Conservation (phyloP, 495 filamentous ascomycete genomes). For the Hypoxylon lienhwacheense region DNA sequence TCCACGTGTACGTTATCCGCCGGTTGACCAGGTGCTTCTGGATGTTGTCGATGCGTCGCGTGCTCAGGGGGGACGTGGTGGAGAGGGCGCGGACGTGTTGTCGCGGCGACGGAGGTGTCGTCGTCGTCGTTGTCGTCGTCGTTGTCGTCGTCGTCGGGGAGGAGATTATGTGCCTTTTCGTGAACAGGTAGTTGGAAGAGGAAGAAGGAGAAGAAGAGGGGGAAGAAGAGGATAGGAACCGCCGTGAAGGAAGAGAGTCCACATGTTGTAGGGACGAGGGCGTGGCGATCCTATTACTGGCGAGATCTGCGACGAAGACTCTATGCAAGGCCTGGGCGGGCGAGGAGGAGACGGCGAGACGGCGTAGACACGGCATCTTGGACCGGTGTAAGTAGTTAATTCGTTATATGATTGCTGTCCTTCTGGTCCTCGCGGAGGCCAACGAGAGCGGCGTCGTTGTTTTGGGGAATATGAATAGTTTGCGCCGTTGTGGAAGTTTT, state of each 20-base stretch:
- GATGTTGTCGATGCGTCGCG: conserved; percentile 9
- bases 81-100: conserved; percentile 25
- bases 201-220: conserved; percentile 17
- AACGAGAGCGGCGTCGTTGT: not conserved
- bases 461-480: too few species aligned
- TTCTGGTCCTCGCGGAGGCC: not conserved
- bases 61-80: conserved; percentile 16
- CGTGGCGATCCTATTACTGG: conserved; percentile 3
- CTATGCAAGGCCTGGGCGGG: conserved; percentile 35
- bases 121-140: not conserved
- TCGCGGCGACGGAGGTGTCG: not conserved
- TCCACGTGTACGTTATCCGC: conserved; percentile 54
- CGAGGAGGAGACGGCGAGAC: conserved; percentile 22
- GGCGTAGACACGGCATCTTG: conserved; percentile 28
- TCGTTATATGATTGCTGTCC: too few species aligned
- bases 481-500: too few species aligned
- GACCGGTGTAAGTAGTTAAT: too few species aligned
- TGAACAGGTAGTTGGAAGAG: conserved; percentile 3
- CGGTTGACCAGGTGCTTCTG: conserved; percentile 47
- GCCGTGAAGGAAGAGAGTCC: conserved; percentile 8
- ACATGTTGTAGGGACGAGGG: conserved; percentile 16
- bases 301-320: conserved; percentile 27
- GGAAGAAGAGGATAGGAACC: conserved; percentile 14
- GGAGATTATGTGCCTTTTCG: not conserved
- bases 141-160: not conserved